These are phyloP conservation scores for Scortechinia acanthostroma DNA, from an alignment of 2,329 filamentous ascomycete species.

Conservation along the genomic window DNA sequence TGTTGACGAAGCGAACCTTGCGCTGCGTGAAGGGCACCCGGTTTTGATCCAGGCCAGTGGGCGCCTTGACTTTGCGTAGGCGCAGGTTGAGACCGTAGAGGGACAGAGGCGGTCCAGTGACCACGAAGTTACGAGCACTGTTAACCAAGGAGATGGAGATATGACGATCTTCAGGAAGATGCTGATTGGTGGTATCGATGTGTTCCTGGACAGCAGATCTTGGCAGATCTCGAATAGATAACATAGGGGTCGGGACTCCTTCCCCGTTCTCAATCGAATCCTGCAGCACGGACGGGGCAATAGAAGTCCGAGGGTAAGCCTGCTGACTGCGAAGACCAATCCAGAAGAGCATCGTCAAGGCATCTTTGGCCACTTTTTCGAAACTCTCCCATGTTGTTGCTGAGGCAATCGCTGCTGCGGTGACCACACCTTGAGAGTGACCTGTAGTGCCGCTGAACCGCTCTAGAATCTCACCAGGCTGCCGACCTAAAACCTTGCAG, in stretches of 20 bases:
- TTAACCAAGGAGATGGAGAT: slow-evolving; percentile 17
- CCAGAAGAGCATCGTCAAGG: slow-evolving; percentile 22
- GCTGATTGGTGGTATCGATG: slow-evolving; percentile 12
- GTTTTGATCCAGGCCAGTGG: slow-evolving; percentile 11
- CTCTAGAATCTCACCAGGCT: slow-evolving; percentile 17
- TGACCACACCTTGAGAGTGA: slow-evolving; percentile 26
- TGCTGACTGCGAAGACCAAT: slow-evolving; percentile 18
- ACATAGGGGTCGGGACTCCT: slow-evolving; percentile 17
- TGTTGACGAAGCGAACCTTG: slow-evolving; percentile 12
- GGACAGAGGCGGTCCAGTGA: slow-evolving; percentile 16
- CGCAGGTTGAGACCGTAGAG: slow-evolving; percentile 15
- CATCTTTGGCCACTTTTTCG: slow-evolving; percentile 12
- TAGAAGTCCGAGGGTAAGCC: slow-evolving; percentile 8
- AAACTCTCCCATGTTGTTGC: slow-evolving; percentile 21
- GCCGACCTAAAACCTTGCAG: slow-evolving; percentile 14
- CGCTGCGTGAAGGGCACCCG: slow-evolving; percentile 19
- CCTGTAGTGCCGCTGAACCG: slow-evolving; percentile 16
- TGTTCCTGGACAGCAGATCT: slow-evolving; percentile 9
- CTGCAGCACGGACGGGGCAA: slow-evolving; percentile 5
- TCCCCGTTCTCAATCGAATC: slow-evolving; percentile 9
- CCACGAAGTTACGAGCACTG: slow-evolving; percentile 15
- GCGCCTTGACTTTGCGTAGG: slow-evolving; percentile 13
- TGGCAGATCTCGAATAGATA: slow-evolving; percentile 14
- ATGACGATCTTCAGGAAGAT: slow-evolving; percentile 11
- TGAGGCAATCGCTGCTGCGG: slow-evolving; percentile 20